These are phyloP conservation scores for Dittrichia graveolens DNA, from an alignment of 129 eudicot genomes.

Conservation along the genomic window DNA sequence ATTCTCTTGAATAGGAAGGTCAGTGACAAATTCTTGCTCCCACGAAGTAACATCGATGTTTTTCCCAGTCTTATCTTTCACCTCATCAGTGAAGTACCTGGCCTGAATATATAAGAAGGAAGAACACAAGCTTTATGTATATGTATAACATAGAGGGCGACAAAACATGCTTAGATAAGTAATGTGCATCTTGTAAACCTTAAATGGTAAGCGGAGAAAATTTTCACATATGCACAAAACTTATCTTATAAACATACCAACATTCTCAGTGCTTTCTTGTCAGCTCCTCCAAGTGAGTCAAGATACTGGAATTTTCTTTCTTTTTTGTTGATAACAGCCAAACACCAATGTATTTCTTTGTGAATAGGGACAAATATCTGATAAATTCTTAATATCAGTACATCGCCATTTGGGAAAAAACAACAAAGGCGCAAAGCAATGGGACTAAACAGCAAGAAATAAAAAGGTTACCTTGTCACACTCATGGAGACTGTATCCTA, in stretches of 20 bases:
- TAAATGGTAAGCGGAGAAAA: background rate
- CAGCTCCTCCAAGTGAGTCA: slow-evolving; percentile 79
- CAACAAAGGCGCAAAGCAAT: background rate
- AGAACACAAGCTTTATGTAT: slow-evolving; percentile 4
- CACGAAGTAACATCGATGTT: slow-evolving; percentile 64
- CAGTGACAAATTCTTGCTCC: slow-evolving; percentile 68
- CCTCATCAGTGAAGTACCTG: slow-evolving; percentile 69
- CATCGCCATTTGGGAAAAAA: background rate
- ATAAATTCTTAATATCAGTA: background rate
- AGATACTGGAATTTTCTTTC: slow-evolving; percentile 86
- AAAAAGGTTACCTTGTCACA: slow-evolving; percentile 70
- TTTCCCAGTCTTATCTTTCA: slow-evolving; percentile 80
- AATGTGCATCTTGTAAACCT: background rate
- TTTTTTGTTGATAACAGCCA: slow-evolving; percentile 86
- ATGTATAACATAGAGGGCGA: background rate
- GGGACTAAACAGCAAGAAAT: background rate
- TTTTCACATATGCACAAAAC: background rate
- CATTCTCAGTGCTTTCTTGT: slow-evolving; percentile 54
- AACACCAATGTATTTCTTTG: slow-evolving; percentile 91
- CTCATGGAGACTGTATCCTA: slow-evolving; percentile 78
- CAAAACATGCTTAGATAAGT: background rate
- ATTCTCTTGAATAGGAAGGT: slow-evolving; percentile 86
- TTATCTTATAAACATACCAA: slow-evolving; percentile 52
- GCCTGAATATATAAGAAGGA: slow-evolving; percentile 56
- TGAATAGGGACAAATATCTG: slow-evolving; percentile 98